A percentile compares a stretch with the other conserved stretches of the same genome.
These are phyloP conservation scores for Tulasnella sp. DNA, from an alignment of 768 basidiomycete genomes.

Conservation along the genomic window DNA sequence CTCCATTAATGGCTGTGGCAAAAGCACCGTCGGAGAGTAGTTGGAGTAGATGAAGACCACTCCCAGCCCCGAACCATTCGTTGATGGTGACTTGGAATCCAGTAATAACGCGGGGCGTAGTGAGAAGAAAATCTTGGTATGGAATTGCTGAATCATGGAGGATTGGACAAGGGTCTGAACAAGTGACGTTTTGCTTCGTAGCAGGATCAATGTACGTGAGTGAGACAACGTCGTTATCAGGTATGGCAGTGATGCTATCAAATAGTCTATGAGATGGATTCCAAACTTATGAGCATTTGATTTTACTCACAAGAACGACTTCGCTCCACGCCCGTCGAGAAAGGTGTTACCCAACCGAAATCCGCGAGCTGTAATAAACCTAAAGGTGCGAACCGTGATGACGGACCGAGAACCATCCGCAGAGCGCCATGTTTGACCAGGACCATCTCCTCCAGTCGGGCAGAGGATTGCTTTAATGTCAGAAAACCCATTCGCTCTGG, in stretches of 20 bases:
- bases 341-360: conserved; percentile 89
- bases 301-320: conserved; percentile 61
- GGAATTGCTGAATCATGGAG: conserved; percentile 58
- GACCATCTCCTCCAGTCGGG: conserved; percentile 67
- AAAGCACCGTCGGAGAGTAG: conserved; percentile 86
- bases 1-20: conserved; percentile 50
- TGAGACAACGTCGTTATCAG: conserved; percentile 69
- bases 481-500: conserved; percentile 44
- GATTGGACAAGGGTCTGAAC: conserved; percentile 66
- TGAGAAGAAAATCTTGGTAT: conserved; percentile 92
- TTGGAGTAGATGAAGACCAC: conserved; percentile 85
- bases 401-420: conserved; percentile 54
- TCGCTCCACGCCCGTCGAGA: conserved; percentile 64
- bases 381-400: conserved; percentile 65
- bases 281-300: neutral
- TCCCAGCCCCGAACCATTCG: conserved; percentile 55
- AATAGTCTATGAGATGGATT: conserved; percentile 2
- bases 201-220: conserved; percentile 66
- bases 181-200: conserved; percentile 63
- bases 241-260: conserved; percentile 68
- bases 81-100: conserved; percentile 80
- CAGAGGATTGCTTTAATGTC: conserved; percentile 66
- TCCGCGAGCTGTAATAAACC: conserved; percentile 61
- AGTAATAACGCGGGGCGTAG: conserved; percentile 48
- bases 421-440: conserved; percentile 76